Conservation (phyloP, 139 green algal genomes). For the Chlorella sp. region DNA sequence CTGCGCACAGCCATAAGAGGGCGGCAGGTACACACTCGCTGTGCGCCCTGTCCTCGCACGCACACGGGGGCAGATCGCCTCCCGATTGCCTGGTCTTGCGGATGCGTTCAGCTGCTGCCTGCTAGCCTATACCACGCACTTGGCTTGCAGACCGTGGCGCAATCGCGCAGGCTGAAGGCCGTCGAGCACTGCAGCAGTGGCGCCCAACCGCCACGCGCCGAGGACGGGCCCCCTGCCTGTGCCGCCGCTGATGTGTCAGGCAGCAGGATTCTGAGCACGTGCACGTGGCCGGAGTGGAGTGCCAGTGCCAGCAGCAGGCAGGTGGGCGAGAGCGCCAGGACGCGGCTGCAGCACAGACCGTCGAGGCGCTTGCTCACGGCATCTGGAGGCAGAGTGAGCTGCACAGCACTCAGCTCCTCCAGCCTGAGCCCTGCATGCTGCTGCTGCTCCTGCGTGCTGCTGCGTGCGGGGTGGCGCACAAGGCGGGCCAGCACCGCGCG, state of each 20-base stretch:
- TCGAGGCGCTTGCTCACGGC: neutral
- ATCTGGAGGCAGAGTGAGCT: neutral
- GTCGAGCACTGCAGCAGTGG: no score
- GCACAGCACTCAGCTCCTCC: neutral
- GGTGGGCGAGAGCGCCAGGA: no score
- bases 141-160: neutral
- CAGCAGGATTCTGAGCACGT: neutral
- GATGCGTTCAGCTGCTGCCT: neutral
- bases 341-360: neutral
- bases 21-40: neutral
- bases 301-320: neutral
- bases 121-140: neutral
- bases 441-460: neutral
- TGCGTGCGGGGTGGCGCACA: no score
- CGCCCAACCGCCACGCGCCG: no score
- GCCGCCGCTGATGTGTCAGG: neutral
- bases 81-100: neutral
- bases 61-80: neutral
- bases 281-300: neutral
- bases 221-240: neutral
- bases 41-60: neutral
- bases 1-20: neutral
- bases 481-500: neutral
- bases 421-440: neutral
- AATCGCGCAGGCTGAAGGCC: neutral